Evolutionary conservation across 768 basidiomycete species (phyloP).

Genomic region (Pleurotus ostreatus): DNA sequence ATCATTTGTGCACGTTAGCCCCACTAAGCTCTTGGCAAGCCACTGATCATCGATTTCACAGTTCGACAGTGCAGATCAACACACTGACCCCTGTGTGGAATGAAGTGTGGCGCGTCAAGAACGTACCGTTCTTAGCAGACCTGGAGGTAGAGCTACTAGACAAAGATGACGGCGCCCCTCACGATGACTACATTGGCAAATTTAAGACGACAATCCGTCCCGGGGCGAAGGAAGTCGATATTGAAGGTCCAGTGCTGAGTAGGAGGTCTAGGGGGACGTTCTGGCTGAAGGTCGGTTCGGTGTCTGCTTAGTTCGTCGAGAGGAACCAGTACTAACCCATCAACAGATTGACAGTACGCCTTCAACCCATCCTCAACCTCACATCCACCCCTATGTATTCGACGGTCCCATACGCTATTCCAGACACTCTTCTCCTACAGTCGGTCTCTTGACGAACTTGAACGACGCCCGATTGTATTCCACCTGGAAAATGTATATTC

Average conservation of each 20-base stretch:
- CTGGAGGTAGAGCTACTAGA: conserved; percentile 62
- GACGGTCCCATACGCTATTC: conserved; percentile 73
- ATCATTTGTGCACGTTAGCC: conserved; percentile 49
- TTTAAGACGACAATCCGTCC: conserved; percentile 48
- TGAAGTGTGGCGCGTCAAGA: conserved; percentile 68
- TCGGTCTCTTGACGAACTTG: conserved; percentile 60
- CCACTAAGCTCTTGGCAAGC: neutral
- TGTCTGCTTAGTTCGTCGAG: neutral
- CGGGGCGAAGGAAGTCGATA: conserved; percentile 63
- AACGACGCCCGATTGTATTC: conserved; percentile 64
- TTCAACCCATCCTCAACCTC: conserved; percentile 33
- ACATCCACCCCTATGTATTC: conserved; percentile 55
- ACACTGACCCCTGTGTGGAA: conserved; percentile 71
- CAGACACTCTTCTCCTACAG: conserved; percentile 65
- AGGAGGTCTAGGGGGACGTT: conserved; percentile 55
- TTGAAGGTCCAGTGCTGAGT: conserved; percentile 45
- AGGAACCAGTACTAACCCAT: neutral
- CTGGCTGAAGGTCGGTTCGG: conserved; percentile 55
- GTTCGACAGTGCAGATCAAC: conserved; percentile 60
- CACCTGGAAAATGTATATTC: conserved; percentile 76
- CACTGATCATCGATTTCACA: conserved; percentile 19
- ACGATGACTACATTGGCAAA: conserved; percentile 64
- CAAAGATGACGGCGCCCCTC: conserved; percentile 55
- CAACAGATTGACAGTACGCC: conserved; percentile 53
- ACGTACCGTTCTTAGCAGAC: conserved; percentile 61